Evolutionary conservation across 352 stramenopile species (phyloP), one percentile per base, ranked within the genome.

Genomic region (Phytophthora palmivora): DNA sequence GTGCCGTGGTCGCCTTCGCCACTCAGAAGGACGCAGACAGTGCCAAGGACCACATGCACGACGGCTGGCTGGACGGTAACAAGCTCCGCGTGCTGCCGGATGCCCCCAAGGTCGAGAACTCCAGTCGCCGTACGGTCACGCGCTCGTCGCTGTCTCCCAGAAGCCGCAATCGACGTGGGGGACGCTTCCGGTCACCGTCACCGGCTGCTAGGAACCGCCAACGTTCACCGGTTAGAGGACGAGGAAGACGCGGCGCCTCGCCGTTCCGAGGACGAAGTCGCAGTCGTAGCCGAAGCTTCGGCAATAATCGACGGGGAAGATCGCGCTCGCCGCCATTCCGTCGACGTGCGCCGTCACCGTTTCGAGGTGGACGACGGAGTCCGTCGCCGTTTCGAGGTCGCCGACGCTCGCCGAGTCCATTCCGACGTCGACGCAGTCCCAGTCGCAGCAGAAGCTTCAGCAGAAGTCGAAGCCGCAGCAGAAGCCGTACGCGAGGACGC

Each of bases 1-100:
- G 56, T 72, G 84, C 84, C 26, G 59, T 91, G 19, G 77, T 96
- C 28, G 72, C 71, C 3, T 91, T 96, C 34, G 58, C 70, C 4
- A 78, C 67, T 1, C 59, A 70, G 14, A 52, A 67, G 0, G 82
- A 96, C 24, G 86, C 85, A 0, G 68, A 83, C 14, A 82, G 41
- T 1, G 87, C 87, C 10, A 77, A 82, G 45, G 56, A 81, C 22
- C 84, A 94, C 72, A 89, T 96, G 82, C 71, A 96, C 60, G 82
- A 96, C 51, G 87, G 87, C 15, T 93, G 86, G 84, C 68, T 96
- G 43, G 87, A 96, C 57, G 87, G 86, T 22, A 88, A 78, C 56
- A 90, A 89, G 52, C 57, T 96, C 39, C 77, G 76, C 54, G 87
- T 96, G 42, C 57, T 77, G 12, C 58, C 62, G 16, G 62, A 63